phyloP scores from a whole-genome alignment of 257 asterid species.

The Hygrophila difformis region DNA sequence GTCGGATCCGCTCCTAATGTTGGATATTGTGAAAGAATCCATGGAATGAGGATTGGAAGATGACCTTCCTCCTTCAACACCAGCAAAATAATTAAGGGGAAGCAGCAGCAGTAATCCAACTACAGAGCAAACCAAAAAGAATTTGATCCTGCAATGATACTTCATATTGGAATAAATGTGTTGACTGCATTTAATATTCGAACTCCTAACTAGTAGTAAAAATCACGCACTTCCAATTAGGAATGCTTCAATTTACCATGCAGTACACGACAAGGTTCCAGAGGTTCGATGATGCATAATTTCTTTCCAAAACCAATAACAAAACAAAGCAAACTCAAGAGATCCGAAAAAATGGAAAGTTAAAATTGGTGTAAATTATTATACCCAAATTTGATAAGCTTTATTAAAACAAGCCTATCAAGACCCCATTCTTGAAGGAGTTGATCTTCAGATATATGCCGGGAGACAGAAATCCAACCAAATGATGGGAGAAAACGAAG shows the following conservation, averaged over 20 bases:
- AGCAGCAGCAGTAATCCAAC: conserved; percentile 60
- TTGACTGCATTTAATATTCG: background rate
- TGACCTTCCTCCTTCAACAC: conserved; percentile 27
- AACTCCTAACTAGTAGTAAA: too few relatives aligned
- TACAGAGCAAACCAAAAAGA: conserved; percentile 62
- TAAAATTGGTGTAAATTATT: too few relatives aligned
- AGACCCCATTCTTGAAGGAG: conserved; percentile 8
- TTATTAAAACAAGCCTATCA: conserved; percentile 9
- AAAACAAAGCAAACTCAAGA: too few relatives aligned
- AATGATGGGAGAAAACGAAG: conserved; percentile 8
- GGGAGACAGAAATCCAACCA: background rate
- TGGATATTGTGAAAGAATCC: conserved; percentile 84
- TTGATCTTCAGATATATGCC: conserved; percentile 1
- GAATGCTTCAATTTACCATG: too few relatives aligned
- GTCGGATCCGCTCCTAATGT: conserved; percentile 61
- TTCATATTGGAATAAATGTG: conserved; percentile 11
- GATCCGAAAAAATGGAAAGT: too few relatives aligned
- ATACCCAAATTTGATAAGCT: conserved; percentile 15
- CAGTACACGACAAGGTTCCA: background rate
- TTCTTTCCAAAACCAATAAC: background rate
- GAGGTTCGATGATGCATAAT: background rate
- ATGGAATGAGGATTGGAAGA: conserved; percentile 32
- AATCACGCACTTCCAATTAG: too few relatives aligned
- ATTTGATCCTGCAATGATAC: conserved; percentile 62
- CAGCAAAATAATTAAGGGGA: conserved; percentile 65